Base-by-base conservation (phyloP, 768 basidiomycete species). In the Auriscalpium microsporum region DNA sequence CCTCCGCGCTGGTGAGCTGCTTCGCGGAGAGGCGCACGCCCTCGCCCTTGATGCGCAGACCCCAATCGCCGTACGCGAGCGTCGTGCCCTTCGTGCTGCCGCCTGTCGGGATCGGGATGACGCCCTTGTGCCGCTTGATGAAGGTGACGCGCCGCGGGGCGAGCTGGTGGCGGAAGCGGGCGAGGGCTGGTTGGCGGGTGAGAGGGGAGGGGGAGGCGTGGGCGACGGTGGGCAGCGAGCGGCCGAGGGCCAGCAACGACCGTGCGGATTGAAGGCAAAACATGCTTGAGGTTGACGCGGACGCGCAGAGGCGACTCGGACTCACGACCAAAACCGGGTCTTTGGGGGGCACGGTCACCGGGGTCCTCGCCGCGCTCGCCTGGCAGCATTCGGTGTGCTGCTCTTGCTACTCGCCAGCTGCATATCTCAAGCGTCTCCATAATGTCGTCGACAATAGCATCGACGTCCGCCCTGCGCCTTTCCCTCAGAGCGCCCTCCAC, bases 61-160 rank as follows among this genome's bases (percentile, higher is more conserved):
- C 96, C 80, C 85, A 99, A 8, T 94, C 87, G 40, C 94, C 96
- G 63, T 83, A 90, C 11, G 90, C 84, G 42, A 98, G 81, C 1
- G 92, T 92, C 4, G 96, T 94, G 19, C 95, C 96, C 67, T 92
- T 90, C 11, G 82, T 89, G 16, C 92, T 94, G 11, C 96, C 96
- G 53, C 95, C 96, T 34, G 71, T 83, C 2, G 90, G 90, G 50
- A 94, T 81, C 8, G 90, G 89, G 45, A 92, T 78, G 46, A 85
- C 79, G 51, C 94, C 94, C 69, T 96, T 96, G 73, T 95, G 93
- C 10, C 90, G 82, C 69, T 90, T 92, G 62, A 88, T 75, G 67
- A 90, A 85, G 69, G 91, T 86, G 56, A 92, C 84, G 57, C 84
- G 76, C 44, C 84, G 80, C 4, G 95, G 95, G 2, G 92, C 92